These are phyloP conservation scores for Chlorella sp. DNA, from an alignment of 139 green algal species.

Conservation along the genomic window DNA sequence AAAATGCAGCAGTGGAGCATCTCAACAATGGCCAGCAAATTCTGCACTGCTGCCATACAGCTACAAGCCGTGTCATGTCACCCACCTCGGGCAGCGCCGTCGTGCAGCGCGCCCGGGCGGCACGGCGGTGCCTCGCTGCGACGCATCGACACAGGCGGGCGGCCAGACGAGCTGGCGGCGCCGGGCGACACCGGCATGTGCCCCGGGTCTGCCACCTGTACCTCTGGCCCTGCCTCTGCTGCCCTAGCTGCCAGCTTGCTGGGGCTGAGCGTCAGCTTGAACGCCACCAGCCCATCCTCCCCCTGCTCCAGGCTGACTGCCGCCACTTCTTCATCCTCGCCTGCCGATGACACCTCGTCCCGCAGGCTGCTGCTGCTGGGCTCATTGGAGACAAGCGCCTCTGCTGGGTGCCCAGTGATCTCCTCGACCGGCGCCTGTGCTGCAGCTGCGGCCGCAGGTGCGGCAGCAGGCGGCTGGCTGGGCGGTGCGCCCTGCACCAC, in stretches of 20 bases:
- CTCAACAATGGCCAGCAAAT: no score
- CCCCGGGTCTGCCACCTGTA: background rate
- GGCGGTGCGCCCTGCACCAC: background rate
- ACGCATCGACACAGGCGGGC: background rate
- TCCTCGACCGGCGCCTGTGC: background rate
- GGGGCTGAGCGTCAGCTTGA: constrained; percentile 29
- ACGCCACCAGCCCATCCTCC: constrained; percentile 7
- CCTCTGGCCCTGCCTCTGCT: background rate
- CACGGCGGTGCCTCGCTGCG: background rate
- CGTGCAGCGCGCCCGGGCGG: constrained; percentile 21
- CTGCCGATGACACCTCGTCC: background rate
- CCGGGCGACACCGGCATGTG: constrained; percentile 27
- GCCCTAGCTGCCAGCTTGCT: constrained; percentile 12
- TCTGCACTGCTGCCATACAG: background rate
- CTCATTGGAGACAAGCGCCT: background rate
- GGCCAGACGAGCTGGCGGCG: background rate
- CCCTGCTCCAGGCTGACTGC: constrained; percentile 27
- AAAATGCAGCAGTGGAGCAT: background rate
- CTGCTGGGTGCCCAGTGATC: background rate
- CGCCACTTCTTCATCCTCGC: background rate
- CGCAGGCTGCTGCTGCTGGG: background rate
- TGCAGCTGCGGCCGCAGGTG: background rate
- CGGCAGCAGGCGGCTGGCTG: background rate
- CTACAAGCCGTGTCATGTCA: background rate
- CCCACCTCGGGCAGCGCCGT: constrained; percentile 30